Evolutionary conservation across 129 eudicot species (phyloP).

Genomic region (Oenanthe sinensis): DNA sequence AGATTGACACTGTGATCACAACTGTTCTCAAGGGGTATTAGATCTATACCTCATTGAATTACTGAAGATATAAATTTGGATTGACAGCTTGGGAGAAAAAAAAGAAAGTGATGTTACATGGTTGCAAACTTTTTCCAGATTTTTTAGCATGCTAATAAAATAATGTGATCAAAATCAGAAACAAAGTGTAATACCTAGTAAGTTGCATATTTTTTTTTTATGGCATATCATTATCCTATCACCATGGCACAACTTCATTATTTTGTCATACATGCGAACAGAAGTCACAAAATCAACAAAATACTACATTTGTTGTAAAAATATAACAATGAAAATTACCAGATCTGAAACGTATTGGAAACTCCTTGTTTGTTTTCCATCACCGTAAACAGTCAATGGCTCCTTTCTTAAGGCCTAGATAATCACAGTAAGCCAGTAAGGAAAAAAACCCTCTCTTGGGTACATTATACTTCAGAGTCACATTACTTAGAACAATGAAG

Average conservation of each 20-base stretch:
- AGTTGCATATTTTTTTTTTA: background rate
- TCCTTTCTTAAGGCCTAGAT: constrained; percentile 12
- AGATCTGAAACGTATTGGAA: constrained; percentile 80
- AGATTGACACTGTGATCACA: background rate
- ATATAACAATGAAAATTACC: constrained; percentile 31
- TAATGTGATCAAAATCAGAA: background rate
- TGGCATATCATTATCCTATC: background rate
- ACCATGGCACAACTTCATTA: background rate
- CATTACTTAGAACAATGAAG: background rate
- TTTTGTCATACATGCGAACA: background rate
- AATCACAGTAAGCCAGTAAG: background rate
- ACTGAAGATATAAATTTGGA: background rate
- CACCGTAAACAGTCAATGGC: constrained; percentile 15
- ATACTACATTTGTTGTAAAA: background rate
- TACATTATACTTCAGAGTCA: background rate
- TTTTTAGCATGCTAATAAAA: background rate
- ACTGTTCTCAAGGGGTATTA: background rate
- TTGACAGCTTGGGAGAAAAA: background rate
- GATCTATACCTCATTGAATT: background rate
- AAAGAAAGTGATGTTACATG: background rate
- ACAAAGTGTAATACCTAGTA: background rate
- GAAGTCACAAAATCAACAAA: background rate
- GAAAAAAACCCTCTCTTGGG: background rate
- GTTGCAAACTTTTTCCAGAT: background rate
- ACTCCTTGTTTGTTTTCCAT: constrained; percentile 41